phyloP scores from a whole-genome alignment of 2,329 filamentous ascomycete genomes.

The Davidsoniella australis region DNA sequence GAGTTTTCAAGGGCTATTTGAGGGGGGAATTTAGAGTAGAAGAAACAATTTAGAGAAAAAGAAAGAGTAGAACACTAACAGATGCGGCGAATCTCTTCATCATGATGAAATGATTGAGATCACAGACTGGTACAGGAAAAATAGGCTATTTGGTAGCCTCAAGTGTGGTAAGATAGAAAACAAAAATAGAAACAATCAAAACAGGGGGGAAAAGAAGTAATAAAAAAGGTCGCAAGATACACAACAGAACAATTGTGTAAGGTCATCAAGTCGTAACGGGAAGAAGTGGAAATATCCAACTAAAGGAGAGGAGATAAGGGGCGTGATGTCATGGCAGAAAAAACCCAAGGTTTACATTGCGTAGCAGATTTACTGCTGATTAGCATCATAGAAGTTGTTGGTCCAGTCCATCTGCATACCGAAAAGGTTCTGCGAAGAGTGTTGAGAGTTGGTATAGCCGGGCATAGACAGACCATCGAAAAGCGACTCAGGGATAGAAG shows the following conservation, averaged over 20 bases:
- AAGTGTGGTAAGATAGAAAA: not conserved
- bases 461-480: slow-evolving; percentile 35
- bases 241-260: not conserved
- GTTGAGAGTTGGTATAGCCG: slow-evolving; percentile 34
- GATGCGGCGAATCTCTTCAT: not conserved
- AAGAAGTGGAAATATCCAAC: not conserved
- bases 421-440: slow-evolving; percentile 31
- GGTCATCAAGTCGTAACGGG: slow-evolving; percentile 3
- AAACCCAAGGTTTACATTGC: not conserved
- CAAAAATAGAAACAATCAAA: slow-evolving; percentile 4
- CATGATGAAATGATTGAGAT: not conserved
- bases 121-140: slow-evolving; percentile 5
- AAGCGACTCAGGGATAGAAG: slow-evolving; percentile 25
- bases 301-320: not conserved
- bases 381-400: slow-evolving; percentile 19
- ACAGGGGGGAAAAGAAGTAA: not conserved
- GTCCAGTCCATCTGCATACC: slow-evolving; percentile 24
- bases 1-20: not conserved
- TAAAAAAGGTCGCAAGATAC: not conserved
- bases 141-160: not conserved
- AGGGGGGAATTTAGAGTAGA: not conserved
- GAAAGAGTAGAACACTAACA: not conserved
- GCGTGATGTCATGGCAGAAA: not conserved
- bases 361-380: slow-evolving; percentile 16
- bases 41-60: not conserved